Evolutionary conservation across 148 eudicot species (phyloP).

Genomic region (Rhododendron griersonianum): DNA sequence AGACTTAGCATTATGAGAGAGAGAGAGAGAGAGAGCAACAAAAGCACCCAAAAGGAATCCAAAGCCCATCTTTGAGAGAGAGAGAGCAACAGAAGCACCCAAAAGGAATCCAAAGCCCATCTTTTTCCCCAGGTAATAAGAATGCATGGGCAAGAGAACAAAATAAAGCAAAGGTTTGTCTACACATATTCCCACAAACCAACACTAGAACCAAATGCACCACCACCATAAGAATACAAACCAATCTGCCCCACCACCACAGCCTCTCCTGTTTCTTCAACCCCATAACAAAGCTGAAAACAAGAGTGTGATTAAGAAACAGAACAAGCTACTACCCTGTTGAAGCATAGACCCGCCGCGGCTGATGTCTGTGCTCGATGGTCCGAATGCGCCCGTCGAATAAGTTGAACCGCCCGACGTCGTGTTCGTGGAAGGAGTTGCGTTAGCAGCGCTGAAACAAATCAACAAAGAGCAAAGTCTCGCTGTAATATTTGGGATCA

Average conservation of each 20-base stretch:
- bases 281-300: conserved; percentile 15
- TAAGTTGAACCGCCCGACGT: conserved; percentile 1
- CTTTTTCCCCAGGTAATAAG: background rate
- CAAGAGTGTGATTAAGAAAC: conserved; percentile 3
- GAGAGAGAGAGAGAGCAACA: background rate
- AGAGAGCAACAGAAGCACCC: background rate
- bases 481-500: background rate
- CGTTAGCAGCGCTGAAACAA: background rate
- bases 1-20: too few relatives aligned
- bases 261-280: conserved; percentile 3
- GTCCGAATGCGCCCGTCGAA: conserved; percentile 33
- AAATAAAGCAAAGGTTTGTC: background rate
- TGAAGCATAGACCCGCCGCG: conserved; percentile 20
- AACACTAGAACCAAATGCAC: conserved; percentile 7
- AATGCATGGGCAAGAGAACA: background rate
- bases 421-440: conserved; percentile 26
- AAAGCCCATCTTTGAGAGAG: background rate
- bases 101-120: conserved; percentile 8
- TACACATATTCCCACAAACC: background rate
- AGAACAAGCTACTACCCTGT: background rate
- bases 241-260: background rate
- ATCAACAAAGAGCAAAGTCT: background rate
- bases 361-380: conserved; percentile 40
- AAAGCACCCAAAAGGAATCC: too few relatives aligned
- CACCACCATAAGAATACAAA: background rate